Evolutionary conservation across 768 basidiomycete genomes (phyloP).

Genomic region (Mycena kentingensis): DNA sequence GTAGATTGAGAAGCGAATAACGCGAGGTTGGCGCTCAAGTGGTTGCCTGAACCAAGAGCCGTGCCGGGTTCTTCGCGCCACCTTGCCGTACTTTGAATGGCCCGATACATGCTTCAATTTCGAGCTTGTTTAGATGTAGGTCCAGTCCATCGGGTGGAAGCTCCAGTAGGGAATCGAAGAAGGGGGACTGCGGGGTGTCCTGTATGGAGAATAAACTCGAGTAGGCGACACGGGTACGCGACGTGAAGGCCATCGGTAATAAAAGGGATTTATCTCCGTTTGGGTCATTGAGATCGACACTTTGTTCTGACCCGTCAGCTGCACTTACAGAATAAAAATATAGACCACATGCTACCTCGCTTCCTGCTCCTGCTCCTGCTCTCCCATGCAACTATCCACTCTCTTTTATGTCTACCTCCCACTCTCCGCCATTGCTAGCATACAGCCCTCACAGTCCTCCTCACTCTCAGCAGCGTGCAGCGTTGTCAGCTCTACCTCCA

Average conservation of each 20-base stretch:
- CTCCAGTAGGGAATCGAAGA: not conserved
- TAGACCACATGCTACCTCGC: not conserved
- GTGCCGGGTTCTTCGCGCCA: not conserved
- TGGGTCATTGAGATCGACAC: too few relatives aligned
- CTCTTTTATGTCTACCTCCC: not conserved
- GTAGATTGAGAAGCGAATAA: too few relatives aligned
- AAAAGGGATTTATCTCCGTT: too few relatives aligned
- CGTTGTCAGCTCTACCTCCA: constrained; percentile 33
- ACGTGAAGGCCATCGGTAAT: too few relatives aligned
- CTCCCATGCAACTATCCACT: not conserved
- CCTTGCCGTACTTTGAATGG: constrained; percentile 19
- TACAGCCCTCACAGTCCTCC: constrained; percentile 41
- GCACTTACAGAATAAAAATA: not conserved
- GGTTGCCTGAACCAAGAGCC: not conserved
- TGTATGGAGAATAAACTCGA: not conserved
- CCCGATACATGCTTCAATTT: constrained; percentile 16
- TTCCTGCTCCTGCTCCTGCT: not conserved
- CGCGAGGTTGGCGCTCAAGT: constrained; percentile 15
- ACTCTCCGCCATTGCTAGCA: not conserved
- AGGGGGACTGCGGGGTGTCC: not conserved
- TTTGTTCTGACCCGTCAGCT: not conserved
- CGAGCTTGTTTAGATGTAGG: constrained; percentile 10
- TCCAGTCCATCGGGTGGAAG: not conserved
- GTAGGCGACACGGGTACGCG: too few relatives aligned
- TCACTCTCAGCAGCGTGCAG: constrained; percentile 55